These are phyloP conservation scores for Ceratocystis cubensis DNA, from an alignment of 2,329 filamentous ascomycete species.

Conservation along the genomic window DNA sequence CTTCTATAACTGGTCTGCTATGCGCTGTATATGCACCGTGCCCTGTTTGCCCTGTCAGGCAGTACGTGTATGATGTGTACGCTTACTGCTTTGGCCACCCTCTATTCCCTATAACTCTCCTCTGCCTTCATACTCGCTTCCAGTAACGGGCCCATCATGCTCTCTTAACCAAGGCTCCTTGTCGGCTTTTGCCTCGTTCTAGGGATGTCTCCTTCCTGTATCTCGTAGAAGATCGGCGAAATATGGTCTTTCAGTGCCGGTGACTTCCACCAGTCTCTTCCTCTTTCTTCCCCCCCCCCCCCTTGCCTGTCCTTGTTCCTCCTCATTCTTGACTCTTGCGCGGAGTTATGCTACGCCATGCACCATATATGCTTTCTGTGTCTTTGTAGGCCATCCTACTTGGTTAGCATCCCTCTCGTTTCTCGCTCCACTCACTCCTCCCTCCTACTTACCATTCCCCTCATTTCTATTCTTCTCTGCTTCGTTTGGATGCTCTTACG, in stretches of 20 bases:
- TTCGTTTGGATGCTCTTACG: not conserved
- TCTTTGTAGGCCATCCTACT: not conserved
- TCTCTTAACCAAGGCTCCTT: not conserved
- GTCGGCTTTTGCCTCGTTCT: not conserved
- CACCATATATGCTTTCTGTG: not conserved
- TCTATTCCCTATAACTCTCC: no score
- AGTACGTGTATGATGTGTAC: no score
- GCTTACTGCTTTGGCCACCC: no score
- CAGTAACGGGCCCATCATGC: no score
- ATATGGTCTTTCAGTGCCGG: not conserved
- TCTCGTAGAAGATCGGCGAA: not conserved
- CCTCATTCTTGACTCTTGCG: not conserved
- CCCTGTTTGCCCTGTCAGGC: no score
- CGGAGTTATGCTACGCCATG: not conserved
- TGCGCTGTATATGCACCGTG: no score
- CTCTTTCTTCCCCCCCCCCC: not conserved
- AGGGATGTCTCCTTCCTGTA: not conserved
- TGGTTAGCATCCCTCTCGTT: no score
- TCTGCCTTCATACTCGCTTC: no score
- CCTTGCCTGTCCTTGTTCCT: not conserved
- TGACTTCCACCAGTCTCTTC: not conserved
- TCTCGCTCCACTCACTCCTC: not conserved
- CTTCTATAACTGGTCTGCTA: no score
- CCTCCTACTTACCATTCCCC: not conserved
- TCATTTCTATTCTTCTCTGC: not conserved